Evolutionary conservation across 805 yeast genomes (phyloP), one percentile per base, ranked within the genome.

Genomic region (Phaffomyces thermotolerans): DNA sequence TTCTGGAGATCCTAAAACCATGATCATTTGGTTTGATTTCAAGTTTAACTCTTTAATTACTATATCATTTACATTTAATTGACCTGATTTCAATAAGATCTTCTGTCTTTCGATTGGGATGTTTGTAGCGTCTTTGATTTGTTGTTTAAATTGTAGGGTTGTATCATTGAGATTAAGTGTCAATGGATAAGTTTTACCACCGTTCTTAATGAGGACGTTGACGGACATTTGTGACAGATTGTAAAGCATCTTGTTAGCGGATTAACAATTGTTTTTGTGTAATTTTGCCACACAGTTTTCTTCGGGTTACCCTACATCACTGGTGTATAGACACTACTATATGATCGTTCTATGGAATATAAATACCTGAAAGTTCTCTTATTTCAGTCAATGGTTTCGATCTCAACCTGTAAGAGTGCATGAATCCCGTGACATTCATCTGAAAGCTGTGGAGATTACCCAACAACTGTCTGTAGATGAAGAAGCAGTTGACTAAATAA

Each of bases 1-100:
- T 43, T 84, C 93, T 2, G 96, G 91, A 1, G 97, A 83, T 22
- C 99, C 99, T 44, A 93, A 71, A 45, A 93, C 86, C 95, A 93
- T 85, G 20, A 91, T 69, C 13, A 77, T 69, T 52, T 83, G 85
- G 30, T 76, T 77, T 20, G 76, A 71, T 55, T 83, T 84, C 49
- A 90, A 59, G 23, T 71, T 74, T 42, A 86, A 63, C 33, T 71
- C 67, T 8, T 61, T 55, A 15, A 59, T 49, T 6, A 54, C 42
- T n/a, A 66, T 67, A 47, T 84, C 90, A 63, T 88, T 44, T 10
- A 47, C 91, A 43, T 73, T 72, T 55, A 93, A 66, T 61, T 89
- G 95, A 35, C 96, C 96, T 12, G 95, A 91, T 66, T 86, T 89
- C 41, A 88, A 76, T 59, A 93, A 73, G 48, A 90, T 82, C 67